Evolutionary conservation across 306 rosid genomes (phyloP).

Genomic region (Acacia melanoxylon): DNA sequence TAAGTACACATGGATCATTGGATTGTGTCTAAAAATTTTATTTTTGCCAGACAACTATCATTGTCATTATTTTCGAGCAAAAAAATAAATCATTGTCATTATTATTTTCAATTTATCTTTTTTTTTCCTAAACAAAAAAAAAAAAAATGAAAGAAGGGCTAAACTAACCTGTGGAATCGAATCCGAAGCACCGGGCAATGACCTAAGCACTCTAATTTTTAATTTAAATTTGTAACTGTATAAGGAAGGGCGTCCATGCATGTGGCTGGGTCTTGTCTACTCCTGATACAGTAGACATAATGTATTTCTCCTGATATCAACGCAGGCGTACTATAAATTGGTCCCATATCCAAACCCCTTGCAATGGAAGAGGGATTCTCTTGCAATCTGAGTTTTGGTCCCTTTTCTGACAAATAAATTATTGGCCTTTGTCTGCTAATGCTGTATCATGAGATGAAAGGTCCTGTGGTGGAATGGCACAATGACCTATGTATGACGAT

Average conservation of each 20-base stretch:
- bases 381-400: not conserved
- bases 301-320: not conserved
- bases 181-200: not conserved
- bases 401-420: too few relatives aligned
- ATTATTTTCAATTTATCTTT: too few relatives aligned
- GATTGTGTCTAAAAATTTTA: not conserved
- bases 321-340: not conserved
- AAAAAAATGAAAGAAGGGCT: not conserved
- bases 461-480: not conserved
- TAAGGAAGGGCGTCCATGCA: not conserved
- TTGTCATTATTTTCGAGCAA: too few relatives aligned
- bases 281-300: not conserved
- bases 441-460: not conserved
- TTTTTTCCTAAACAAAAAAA: fast-evolving
- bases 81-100: not conserved
- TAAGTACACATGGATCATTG: not conserved
- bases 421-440: not conserved
- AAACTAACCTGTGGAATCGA: not conserved
- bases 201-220: not conserved
- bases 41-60: not conserved
- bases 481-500: not conserved
- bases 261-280: not conserved
- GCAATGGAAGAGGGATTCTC: too few relatives aligned
- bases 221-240: not conserved
- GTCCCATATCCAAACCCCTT: not conserved